Conservation (phyloP, 106 monocot species). For the Cymbidium sinense region DNA sequence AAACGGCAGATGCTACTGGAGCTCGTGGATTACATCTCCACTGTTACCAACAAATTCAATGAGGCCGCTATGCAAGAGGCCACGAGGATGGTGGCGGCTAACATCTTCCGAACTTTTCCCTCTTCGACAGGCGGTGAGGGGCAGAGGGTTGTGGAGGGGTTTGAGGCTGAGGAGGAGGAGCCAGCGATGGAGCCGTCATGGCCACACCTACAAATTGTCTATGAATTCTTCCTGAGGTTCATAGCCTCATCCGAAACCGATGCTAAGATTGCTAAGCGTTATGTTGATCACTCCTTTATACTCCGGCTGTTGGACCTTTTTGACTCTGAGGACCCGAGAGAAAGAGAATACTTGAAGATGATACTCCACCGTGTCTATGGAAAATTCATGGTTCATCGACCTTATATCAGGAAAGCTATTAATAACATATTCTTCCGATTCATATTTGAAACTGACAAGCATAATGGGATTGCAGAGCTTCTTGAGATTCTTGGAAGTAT, state of each 20-base stretch:
- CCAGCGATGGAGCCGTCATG: slow-evolving; percentile 26
- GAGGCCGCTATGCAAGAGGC: slow-evolving; percentile 21
- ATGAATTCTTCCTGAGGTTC: slow-evolving; percentile 26
- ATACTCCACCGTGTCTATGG: slow-evolving; percentile 32
- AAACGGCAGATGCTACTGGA: slow-evolving; percentile 52
- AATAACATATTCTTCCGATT: slow-evolving; percentile 28
- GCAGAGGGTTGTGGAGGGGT: neutral
- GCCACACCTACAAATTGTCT: slow-evolving; percentile 28
- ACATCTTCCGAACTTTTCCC: slow-evolving; percentile 29
- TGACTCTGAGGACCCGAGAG: slow-evolving; percentile 33
- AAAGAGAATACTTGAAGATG: slow-evolving; percentile 27
- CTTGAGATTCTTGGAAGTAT: slow-evolving; percentile 31
- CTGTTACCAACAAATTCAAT: slow-evolving; percentile 15
- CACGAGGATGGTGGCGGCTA: slow-evolving; percentile 26
- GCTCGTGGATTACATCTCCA: slow-evolving; percentile 38
- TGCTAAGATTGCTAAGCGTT: slow-evolving; percentile 31
- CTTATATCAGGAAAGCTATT: slow-evolving; percentile 26
- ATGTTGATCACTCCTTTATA: slow-evolving; percentile 26
- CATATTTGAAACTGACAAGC: slow-evolving; percentile 31
- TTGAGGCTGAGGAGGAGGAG: slow-evolving; percentile 29
- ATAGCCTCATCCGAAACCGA: slow-evolving; percentile 27
- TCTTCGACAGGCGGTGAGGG: neutral
- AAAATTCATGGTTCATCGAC: slow-evolving; percentile 32
- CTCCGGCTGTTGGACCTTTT: slow-evolving; percentile 24
- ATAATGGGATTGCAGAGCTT: slow-evolving; percentile 29